Base-by-base conservation (phyloP, 208 protist genomes). In the Borovskyia barvae region DNA sequence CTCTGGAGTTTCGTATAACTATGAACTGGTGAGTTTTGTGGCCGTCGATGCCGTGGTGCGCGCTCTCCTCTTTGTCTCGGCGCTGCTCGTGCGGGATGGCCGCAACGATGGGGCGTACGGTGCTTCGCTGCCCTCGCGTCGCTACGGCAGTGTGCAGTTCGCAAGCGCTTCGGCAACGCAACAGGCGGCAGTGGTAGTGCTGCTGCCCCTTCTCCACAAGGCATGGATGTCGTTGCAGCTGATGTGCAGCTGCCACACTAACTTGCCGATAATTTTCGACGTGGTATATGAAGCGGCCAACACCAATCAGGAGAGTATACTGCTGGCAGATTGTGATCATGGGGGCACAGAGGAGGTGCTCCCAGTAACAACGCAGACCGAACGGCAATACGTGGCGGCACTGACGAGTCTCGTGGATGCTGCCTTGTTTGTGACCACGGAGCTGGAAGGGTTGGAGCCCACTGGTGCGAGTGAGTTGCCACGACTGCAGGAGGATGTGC, bases 161-260 rank as follows among this genome's bases (percentile, higher is more conserved):
- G 66, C 84, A 9, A 73, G 24, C 32, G 61, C 75, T 28, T 72
- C 82, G 7, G 36, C 51, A 22, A 41, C 30, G 20, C 81, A 87
- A 60, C 77, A 85, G 65, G 51, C 73, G 41, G 85, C 74, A 0
- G 62, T 90, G 22, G 55, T 86, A 20, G 48, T 81, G 26, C 73
- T 84, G 48, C 73, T 92, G 33, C 82, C 82, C 26, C 75, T 80
- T 17, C 50, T 89, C 29, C 87, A 93, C 60, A 93, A 93, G 76
- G 71, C 62, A 17, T 93, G 83, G 81, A 80, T 85, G 72, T 65
- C 75, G 24, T 67, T 90, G 33, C 63, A 74, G 42, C 57, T 51
- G 39, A 26, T 88, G n/a, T 75, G 54, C 54, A 64, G 71, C 45
- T 73, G 70, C 51, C 41, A 59, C 14, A 39, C 61, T 8, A 93